These are phyloP conservation scores for Mycena leptocephala DNA, from an alignment of 768 basidiomycete genomes.

Conservation along the genomic window DNA sequence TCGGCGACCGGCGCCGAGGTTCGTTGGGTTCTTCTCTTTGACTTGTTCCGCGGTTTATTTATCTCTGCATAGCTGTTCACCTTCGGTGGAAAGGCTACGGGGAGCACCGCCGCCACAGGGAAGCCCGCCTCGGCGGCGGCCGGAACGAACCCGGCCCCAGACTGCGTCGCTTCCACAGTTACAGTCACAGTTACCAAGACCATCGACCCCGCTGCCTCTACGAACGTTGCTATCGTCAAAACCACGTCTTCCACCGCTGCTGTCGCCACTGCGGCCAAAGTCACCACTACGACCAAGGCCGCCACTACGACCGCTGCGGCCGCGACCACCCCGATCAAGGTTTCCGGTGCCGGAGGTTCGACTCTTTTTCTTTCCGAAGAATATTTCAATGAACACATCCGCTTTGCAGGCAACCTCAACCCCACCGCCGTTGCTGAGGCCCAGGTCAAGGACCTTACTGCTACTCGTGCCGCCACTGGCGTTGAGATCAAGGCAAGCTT, in stretches of 20 bases:
- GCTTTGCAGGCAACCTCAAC: constrained; percentile 25
- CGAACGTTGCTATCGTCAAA: background rate
- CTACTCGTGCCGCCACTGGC: constrained; percentile 46
- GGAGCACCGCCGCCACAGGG: background rate
- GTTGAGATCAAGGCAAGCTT: no score
- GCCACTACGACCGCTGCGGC: background rate
- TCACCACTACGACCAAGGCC: background rate
- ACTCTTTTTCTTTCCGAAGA: background rate
- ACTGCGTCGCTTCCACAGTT: background rate
- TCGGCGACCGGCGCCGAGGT: constrained; percentile 36
- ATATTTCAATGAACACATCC: no score
- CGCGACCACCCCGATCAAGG: constrained; percentile 8
- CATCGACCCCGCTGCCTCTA: background rate
- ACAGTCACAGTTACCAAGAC: background rate
- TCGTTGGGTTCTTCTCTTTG: background rate
- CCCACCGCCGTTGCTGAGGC: constrained; percentile 38
- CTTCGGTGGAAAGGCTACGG: constrained; percentile 27
- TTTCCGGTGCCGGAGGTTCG: constrained; percentile 33
- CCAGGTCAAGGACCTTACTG: constrained; percentile 42
- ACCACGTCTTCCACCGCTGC: background rate
- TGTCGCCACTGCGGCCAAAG: background rate
- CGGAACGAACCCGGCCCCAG: constrained; percentile 9
- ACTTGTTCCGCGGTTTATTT: background rate
- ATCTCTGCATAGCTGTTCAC: constrained; percentile 34
- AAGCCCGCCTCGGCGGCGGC: background rate